Percentiles rank a stretch among this genome's conserved stretches.
These are phyloP conservation scores for Cercospora zeae-maydis DNA, from an alignment of 2,329 filamentous ascomycete species.

Conservation along the genomic window DNA sequence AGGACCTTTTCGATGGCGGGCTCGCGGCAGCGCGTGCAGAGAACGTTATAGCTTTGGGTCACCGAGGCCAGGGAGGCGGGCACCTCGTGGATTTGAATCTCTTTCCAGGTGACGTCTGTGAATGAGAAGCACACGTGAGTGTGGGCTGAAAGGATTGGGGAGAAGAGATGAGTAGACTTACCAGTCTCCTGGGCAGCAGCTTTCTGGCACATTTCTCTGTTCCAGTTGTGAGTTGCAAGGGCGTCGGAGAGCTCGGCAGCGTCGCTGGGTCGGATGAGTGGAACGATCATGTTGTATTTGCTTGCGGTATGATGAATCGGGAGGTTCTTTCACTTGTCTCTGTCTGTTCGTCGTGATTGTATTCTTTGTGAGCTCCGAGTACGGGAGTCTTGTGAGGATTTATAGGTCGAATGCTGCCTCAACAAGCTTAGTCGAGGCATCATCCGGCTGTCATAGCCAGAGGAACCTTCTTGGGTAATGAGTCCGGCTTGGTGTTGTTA, in stretches of 20 bases:
- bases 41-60: not conserved
- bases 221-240: not conserved
- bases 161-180: not conserved
- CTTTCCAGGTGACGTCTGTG: not conserved
- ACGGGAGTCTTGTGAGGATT: not conserved
- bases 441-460: not conserved
- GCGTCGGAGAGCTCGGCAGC: not conserved
- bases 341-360: not conserved
- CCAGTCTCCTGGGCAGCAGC: not conserved
- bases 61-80: not conserved
- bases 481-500: not conserved
- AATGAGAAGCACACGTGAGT: not conserved
- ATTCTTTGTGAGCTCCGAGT: not conserved
- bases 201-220: not conserved
- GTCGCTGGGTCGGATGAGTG: not conserved
- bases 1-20: not conserved
- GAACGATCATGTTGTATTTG: not conserved
- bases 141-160: not conserved
- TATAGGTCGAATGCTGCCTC: not conserved
- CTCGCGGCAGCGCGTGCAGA: not conserved
- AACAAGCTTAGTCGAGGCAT: not conserved
- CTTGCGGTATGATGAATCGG: not conserved
- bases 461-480: not conserved
- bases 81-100: not conserved
- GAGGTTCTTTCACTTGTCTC: not conserved